Evolutionary conservation across 2,329 filamentous ascomycete genomes (phyloP).

Genomic region (Trichocomaceae sp.): DNA sequence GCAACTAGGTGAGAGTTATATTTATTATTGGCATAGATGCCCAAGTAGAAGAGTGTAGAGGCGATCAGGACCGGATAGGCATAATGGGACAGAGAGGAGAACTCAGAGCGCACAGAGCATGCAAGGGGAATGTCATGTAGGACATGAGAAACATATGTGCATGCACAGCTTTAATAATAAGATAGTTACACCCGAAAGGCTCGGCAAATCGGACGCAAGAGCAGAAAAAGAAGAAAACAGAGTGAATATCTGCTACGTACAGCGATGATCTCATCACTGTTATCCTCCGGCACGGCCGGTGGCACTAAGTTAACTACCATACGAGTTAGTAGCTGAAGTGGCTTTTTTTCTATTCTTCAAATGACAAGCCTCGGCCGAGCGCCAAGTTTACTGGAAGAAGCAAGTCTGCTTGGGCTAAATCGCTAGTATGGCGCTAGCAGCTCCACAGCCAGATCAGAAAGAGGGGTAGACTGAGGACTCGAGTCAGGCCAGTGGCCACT

Average conservation of each 20-base stretch:
- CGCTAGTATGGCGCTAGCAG: background rate
- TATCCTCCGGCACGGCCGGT: background rate
- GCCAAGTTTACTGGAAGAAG: background rate
- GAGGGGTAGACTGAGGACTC: background rate
- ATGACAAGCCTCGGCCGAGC: background rate
- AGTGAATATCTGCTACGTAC: background rate
- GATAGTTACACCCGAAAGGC: background rate
- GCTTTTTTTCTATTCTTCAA: background rate
- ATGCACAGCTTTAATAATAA: background rate
- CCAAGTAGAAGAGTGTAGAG: background rate
- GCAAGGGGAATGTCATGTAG: background rate
- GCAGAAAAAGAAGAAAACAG: background rate
- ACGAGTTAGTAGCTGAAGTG: background rate
- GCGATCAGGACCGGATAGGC: background rate
- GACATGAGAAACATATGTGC: background rate
- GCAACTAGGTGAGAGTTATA: background rate
- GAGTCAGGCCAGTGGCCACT: background rate
- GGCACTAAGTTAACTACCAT: too few relatives aligned
- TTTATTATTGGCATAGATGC: background rate
- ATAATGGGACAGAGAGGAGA: background rate
- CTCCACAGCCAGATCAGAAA: background rate
- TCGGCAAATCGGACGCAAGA: constrained; percentile 3
- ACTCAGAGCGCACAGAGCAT: background rate
- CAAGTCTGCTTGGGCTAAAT: background rate
- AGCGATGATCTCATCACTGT: background rate